Evolutionary conservation across 139 green algal genomes (phyloP), one percentile per base, ranked within the genome.

Genomic region (Closterium sp.): DNA sequence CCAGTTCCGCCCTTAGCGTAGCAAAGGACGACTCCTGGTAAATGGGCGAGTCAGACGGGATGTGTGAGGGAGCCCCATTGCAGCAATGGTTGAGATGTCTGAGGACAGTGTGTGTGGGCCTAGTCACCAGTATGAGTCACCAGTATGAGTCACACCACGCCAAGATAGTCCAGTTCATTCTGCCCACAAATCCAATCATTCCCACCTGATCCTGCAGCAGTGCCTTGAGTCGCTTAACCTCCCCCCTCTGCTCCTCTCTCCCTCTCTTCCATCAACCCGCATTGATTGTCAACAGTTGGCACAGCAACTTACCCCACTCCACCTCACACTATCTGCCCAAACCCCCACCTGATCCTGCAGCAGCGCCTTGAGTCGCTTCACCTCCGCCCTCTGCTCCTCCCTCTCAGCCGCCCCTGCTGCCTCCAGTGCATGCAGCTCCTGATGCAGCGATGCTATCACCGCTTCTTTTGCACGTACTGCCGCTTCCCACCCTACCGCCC

Each of bases 371-470:
- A 87, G 84, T 32, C 84, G 84, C 24, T 87, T 87, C n/a, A 87
- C 19, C 24, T 87, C 84, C 27, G 87, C 87, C n/a, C 27, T 28
- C n/a, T 86, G 87, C 87, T 31, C 87, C 28, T 90, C 87, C 87
- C 42, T 90, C n/a, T 13, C 5, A 29, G 85, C 34, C 84, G 31
- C 73, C 91, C 73, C 31, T 86, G 84, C 32, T 90, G 19, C 93
- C 73, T 93, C 92, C 62, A 94, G 27, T 6, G 89, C 28, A 19
- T 94, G 89, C 31, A 94, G 92, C 21, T 94, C 86, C 24, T 85
- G 30, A 24, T 97, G 93, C 90, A 96, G 89, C 84, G 93, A 31
- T 9, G 28, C 79, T n/a, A 95, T 93, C 62, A 92, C 21, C 85
- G 85, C 93, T 79, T 95, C 92, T 30, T 92, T 95, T 22, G 84